Conservation (phyloP, 164 flowering plant species). For the Buxus sempervirens region DNA sequence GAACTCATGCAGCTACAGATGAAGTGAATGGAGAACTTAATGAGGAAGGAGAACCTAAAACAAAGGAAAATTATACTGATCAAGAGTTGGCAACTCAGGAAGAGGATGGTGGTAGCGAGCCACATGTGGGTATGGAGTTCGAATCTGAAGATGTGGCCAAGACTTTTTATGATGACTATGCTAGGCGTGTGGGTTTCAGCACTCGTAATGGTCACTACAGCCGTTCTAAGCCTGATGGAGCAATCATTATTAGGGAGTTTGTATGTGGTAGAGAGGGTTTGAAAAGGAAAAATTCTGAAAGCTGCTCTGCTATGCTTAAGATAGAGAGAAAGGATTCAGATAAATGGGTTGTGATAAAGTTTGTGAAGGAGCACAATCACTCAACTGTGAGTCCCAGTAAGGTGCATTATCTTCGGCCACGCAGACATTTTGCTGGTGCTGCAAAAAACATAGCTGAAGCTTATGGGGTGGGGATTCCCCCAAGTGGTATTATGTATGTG, state of each 20-base stretch:
- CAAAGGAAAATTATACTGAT: constrained; percentile 18
- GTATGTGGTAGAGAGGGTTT: constrained; percentile 44
- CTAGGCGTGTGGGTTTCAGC: constrained; percentile 41
- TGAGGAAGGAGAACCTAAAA: constrained; percentile 19
- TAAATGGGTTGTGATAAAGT: constrained; percentile 37
- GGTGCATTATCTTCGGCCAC: constrained; percentile 44
- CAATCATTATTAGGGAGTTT: constrained; percentile 37
- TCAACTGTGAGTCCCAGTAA: constrained; percentile 33
- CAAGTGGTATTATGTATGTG: constrained; percentile 21
- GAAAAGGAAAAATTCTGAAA: constrained; percentile 35
- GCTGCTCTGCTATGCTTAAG: constrained; percentile 40
- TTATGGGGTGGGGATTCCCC: constrained; percentile 11
- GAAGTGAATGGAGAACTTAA: constrained; percentile 28
- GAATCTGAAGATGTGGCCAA: constrained; percentile 44
- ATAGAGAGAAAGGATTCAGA: constrained; percentile 37
- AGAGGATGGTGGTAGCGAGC: constrained; percentile 24
- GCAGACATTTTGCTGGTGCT: constrained; percentile 39
- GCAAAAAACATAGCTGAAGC: constrained; percentile 27
- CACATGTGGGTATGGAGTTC: constrained; percentile 35
- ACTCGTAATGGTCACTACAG: constrained; percentile 38
- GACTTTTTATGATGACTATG: constrained; percentile 44
- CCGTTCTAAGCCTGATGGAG: constrained; percentile 41
- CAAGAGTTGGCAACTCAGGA: constrained; percentile 20
- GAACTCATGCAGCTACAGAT: constrained; percentile 22
- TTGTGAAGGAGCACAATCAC: constrained; percentile 54